Conservation (phyloP, 2,329 filamentous ascomycete species). For the Monilinia polystroma region DNA sequence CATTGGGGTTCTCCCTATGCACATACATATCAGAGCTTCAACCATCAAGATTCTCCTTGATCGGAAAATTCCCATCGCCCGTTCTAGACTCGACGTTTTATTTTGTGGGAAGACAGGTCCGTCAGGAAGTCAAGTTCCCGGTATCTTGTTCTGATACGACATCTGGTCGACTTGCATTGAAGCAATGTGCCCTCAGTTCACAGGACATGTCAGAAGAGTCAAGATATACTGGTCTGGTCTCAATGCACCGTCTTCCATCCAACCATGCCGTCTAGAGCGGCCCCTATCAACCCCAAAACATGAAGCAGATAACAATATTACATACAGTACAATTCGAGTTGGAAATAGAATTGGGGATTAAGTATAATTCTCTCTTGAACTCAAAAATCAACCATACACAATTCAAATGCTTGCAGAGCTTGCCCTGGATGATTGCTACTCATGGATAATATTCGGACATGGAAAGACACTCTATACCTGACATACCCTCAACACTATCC, state of each 20-base stretch:
- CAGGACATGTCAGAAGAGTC: not conserved
- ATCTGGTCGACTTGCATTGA: conserved; percentile 1
- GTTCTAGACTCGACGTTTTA: conserved; percentile 10
- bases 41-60: not conserved
- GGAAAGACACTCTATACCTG: conserved; percentile 34
- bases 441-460: conserved; percentile 37
- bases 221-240: not conserved
- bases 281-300: not conserved
- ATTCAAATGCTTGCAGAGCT: not conserved
- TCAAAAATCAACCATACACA: not conserved
- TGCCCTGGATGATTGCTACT: not conserved
- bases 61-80: conserved; percentile 1
- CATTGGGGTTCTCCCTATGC: not conserved
- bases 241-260: not conserved
- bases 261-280: not conserved
- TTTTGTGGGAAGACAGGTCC: not conserved
- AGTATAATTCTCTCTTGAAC: not conserved
- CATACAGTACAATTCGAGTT: not conserved
- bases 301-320: not conserved
- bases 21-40: not conserved
- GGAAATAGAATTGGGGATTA: not conserved
- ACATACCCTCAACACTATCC: conserved; percentile 36
- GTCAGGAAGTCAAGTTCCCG: not conserved
- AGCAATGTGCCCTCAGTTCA: not conserved
- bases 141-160: not conserved